These are phyloP conservation scores for Lepiota subincarnata DNA, from an alignment of 768 basidiomycete genomes.

Conservation along the genomic window DNA sequence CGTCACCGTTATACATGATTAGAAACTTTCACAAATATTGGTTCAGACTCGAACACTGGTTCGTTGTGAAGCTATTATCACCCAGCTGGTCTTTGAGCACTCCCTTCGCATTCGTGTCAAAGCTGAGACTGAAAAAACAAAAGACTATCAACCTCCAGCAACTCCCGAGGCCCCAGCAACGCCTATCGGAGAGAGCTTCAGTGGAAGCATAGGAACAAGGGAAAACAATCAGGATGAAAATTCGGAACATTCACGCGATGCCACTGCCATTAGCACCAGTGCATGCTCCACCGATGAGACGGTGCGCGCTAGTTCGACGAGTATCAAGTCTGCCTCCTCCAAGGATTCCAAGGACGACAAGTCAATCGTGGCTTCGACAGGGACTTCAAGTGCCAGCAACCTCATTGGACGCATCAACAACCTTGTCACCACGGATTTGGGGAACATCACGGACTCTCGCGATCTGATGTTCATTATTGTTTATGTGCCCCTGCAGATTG, in stretches of 20 bases:
- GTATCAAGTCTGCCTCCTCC: conserved; percentile 6
- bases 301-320: conserved; percentile 3
- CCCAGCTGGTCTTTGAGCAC: conserved; percentile 40
- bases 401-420: conserved; percentile 78
- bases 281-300: conserved; percentile 1
- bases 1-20: conserved; percentile 4
- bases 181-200: background rate
- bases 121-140: conserved; percentile 26
- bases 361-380: background rate
- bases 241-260: conserved; percentile 3
- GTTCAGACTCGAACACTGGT: conserved; percentile 46
- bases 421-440: conserved; percentile 63
- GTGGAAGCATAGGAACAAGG: background rate
- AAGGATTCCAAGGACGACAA: background rate
- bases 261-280: conserved; percentile 1
- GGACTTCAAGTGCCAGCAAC: conserved; percentile 28
- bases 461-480: conserved; percentile 34
- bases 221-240: background rate
- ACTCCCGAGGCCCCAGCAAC: conserved; percentile 15
- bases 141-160: conserved; percentile 6
- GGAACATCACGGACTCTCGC: conserved; percentile 32
- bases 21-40: conserved; percentile 15
- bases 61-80: conserved; percentile 43
- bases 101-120: conserved; percentile 59
- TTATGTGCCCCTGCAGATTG: conserved; percentile 40